Percentiles rank a stretch among this genome's conserved stretches.
phyloP scores from a whole-genome alignment of 768 basidiomycete genomes.

The Mycena rosella region DNA sequence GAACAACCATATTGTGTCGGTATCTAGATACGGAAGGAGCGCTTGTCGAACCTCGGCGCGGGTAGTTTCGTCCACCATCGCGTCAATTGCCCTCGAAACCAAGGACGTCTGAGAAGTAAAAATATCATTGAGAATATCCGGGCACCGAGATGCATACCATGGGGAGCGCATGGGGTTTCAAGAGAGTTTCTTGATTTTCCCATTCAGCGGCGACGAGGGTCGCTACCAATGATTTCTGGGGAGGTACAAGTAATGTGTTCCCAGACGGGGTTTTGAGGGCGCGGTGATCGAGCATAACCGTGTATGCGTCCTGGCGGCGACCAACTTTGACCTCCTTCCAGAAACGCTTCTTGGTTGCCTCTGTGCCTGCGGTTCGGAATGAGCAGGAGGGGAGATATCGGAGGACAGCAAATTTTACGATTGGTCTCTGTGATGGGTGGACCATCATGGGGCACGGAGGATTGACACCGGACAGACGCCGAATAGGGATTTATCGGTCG shows the following conservation, averaged over 20 bases:
- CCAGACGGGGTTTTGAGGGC: constrained; percentile 91
- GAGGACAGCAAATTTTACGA: constrained; percentile 55
- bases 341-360: constrained; percentile 88
- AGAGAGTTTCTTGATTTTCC: constrained; percentile 89
- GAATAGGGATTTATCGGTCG: too few species aligned
- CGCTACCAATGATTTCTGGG: constrained; percentile 78
- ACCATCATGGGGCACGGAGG: constrained; percentile 53
- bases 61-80: constrained; percentile 67
- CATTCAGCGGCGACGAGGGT: constrained; percentile 94
- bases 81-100: constrained; percentile 90
- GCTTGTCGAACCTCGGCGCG: constrained; percentile 73
- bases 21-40: constrained; percentile 89
- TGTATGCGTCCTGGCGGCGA: constrained; percentile 61
- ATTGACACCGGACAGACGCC: constrained; percentile 38
- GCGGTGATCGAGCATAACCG: constrained; percentile 84
- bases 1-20: constrained; percentile 90
- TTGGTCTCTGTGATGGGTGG: constrained; percentile 71
- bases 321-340: constrained; percentile 94
- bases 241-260: constrained; percentile 78
- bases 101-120: constrained; percentile 80
- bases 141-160: constrained; percentile 66
- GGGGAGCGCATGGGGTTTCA: constrained; percentile 93
- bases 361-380: constrained; percentile 71
- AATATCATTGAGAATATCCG: constrained; percentile 8
- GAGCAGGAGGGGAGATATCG: neutral